Conservation (phyloP, 2,329 filamentous ascomycete species). For the Samsoniella hepiali region DNA sequence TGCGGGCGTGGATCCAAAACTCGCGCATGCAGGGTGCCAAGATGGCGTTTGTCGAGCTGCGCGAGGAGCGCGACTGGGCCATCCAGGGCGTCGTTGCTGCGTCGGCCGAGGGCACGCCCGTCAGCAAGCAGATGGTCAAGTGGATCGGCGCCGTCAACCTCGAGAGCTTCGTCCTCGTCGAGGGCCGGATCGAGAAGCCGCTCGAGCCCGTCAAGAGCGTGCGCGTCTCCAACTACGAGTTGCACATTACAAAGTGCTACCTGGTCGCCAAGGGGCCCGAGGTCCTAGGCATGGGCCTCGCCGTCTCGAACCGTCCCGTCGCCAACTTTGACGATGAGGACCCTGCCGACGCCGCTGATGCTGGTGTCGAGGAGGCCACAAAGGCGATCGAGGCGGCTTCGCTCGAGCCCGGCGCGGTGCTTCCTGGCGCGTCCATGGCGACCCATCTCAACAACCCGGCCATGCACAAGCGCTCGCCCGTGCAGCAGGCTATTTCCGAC, state of each 20-base stretch:
- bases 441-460: constrained; percentile 88
- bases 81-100: constrained; percentile 78
- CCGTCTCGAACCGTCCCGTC: constrained; percentile 52
- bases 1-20: constrained; percentile 84
- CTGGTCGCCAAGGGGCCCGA: constrained; percentile 63
- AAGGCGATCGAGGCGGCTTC: constrained; percentile 42
- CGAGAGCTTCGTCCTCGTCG: constrained; percentile 79
- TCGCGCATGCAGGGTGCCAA: constrained; percentile 85
- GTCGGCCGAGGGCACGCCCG: constrained; percentile 61
- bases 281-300: constrained; percentile 56
- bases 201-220: constrained; percentile 86
- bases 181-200: constrained; percentile 77
- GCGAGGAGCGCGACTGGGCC: constrained; percentile 69
- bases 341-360: constrained; percentile 29
- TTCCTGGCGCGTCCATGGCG: constrained; percentile 74
- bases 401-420: constrained; percentile 32
- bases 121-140: constrained; percentile 91
- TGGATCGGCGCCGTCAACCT: constrained; percentile 72
- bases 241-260: constrained; percentile 85
- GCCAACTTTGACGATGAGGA: constrained; percentile 59
- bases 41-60: constrained; percentile 84
- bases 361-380: constrained; percentile 41
- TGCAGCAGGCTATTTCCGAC: constrained; percentile 76
- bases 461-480: constrained; percentile 86
- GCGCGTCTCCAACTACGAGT: constrained; percentile 73